Percentiles rank a stretch among this genome's conserved stretches.
Conservation (phyloP, 2,329 filamentous ascomycete species). For the Alternaria panax region DNA sequence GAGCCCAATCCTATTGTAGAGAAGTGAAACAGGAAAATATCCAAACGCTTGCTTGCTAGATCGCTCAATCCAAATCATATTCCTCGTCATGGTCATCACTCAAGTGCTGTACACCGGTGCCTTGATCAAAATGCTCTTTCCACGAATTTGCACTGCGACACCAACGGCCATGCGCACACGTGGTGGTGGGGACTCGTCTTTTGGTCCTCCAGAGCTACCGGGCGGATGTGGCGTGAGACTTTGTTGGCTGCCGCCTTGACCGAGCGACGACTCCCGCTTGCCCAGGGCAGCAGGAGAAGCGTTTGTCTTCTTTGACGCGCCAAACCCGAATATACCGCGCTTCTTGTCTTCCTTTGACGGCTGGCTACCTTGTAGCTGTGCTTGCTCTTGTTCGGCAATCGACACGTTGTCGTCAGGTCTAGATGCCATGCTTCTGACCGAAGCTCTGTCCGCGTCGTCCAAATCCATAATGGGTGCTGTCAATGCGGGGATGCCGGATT, state of each 20-base stretch:
- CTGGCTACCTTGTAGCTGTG: conserved; percentile 42
- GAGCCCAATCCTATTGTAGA: conserved; percentile 13
- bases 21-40: conserved; percentile 17
- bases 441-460: conserved; percentile 53
- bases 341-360: conserved; percentile 45
- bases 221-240: conserved; percentile 47
- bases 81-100: conserved; percentile 9
- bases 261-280: conserved; percentile 51
- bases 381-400: conserved; percentile 42
- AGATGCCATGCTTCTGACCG: conserved; percentile 43
- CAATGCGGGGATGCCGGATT: conserved; percentile 62
- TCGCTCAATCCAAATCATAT: conserved; percentile 24
- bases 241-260: conserved; percentile 47
- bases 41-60: conserved; percentile 23
- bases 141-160: conserved; percentile 57
- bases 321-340: conserved; percentile 55
- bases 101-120: conserved; percentile 56
- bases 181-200: conserved; percentile 52
- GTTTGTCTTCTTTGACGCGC: conserved; percentile 49
- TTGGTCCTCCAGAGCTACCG: conserved; percentile 49
- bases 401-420: conserved; percentile 40
- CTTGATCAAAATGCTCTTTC: conserved; percentile 59
- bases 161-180: conserved; percentile 58
- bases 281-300: conserved; percentile 42
- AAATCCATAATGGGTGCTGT: conserved; percentile 52